A percentile compares a stretch with the other conserved stretches of the same genome.
Conservation (phyloP, 192 early-diverging fungal genomes). For the Obelidium mucronatum region DNA sequence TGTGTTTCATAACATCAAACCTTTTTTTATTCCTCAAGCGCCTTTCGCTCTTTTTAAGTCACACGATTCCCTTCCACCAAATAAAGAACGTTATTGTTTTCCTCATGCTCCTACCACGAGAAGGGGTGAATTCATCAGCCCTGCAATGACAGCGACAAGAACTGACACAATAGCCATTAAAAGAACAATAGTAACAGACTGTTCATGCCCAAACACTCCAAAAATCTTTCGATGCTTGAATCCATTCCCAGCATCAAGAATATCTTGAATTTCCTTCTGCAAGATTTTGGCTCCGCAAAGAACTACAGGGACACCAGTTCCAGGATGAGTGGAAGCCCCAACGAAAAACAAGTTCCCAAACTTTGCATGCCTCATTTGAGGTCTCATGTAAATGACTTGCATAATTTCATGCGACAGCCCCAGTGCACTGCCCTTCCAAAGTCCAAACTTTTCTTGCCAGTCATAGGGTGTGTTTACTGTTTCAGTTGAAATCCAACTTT, state of each 20-base stretch:
- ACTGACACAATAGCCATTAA: not conserved
- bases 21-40: not conserved
- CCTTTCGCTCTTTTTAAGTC: too few relatives aligned
- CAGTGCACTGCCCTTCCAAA: conserved; percentile 64
- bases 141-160: not conserved
- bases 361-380: conserved; percentile 54
- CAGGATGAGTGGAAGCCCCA: conserved; percentile 66
- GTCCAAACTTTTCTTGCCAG: conserved; percentile 64
- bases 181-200: not conserved
- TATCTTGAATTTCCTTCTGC: conserved; percentile 45
- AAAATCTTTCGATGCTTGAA: conserved; percentile 11
- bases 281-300: conserved; percentile 59
- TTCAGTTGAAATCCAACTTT: conserved; percentile 53
- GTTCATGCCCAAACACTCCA: conserved; percentile 5
- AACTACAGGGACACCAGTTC: conserved; percentile 68
- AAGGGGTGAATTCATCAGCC: too few relatives aligned
- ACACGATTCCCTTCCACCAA: too few relatives aligned
- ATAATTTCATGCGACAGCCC: conserved; percentile 60
- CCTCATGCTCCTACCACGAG: too few relatives aligned
- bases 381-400: conserved; percentile 63
- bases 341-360: conserved; percentile 67
- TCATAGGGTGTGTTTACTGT: conserved; percentile 53
- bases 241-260: conserved; percentile 6
- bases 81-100: too few relatives aligned
- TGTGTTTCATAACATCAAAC: not conserved